phyloP scores from a whole-genome alignment of 495 filamentous ascomycete genomes.

The Thermothielavioides terrestris region DNA sequence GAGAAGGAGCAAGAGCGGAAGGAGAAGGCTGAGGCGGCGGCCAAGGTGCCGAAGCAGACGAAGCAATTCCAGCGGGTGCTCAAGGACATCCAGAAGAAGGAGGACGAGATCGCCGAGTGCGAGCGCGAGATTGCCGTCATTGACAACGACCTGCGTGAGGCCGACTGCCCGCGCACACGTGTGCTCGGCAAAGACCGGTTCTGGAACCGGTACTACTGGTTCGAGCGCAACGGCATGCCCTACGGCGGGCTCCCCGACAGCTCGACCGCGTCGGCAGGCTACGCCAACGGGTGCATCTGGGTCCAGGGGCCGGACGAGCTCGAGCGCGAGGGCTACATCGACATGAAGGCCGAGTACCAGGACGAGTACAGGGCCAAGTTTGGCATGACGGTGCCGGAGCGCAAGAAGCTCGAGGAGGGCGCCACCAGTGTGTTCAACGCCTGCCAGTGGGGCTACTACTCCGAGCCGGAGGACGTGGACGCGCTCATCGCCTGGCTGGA shows the following conservation, averaged over 20 bases:
- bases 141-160: slow-evolving; percentile 87
- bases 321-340: slow-evolving; percentile 74
- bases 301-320: slow-evolving; percentile 89
- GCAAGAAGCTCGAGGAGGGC: slow-evolving; percentile 82
- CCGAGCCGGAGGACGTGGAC: slow-evolving; percentile 67
- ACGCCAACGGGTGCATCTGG: slow-evolving; percentile 93
- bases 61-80: slow-evolving; percentile 77
- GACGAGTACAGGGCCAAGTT: slow-evolving; percentile 55
- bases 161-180: slow-evolving; percentile 82
- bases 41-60: slow-evolving; percentile 76
- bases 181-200: slow-evolving; percentile 88
- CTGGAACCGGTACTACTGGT: slow-evolving; percentile 98
- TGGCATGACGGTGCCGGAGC: slow-evolving; percentile 71
- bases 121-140: slow-evolving; percentile 76
- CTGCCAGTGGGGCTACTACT: slow-evolving; percentile 82
- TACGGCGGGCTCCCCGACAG: slow-evolving; percentile 80
- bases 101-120: slow-evolving; percentile 64
- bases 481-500: slow-evolving; percentile 83
- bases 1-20: slow-evolving; percentile 73
- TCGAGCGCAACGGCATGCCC: slow-evolving; percentile 97
- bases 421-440: slow-evolving; percentile 68
- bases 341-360: slow-evolving; percentile 57
- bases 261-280: slow-evolving; percentile 76
- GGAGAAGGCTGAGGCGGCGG: slow-evolving; percentile 68
- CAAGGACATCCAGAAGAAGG: slow-evolving; percentile 78